A percentile compares a stretch with the other conserved stretches of the same genome.
These are phyloP conservation scores for Cordyceps javanica DNA, from an alignment of 2,329 filamentous ascomycete genomes.

Conservation along the genomic window DNA sequence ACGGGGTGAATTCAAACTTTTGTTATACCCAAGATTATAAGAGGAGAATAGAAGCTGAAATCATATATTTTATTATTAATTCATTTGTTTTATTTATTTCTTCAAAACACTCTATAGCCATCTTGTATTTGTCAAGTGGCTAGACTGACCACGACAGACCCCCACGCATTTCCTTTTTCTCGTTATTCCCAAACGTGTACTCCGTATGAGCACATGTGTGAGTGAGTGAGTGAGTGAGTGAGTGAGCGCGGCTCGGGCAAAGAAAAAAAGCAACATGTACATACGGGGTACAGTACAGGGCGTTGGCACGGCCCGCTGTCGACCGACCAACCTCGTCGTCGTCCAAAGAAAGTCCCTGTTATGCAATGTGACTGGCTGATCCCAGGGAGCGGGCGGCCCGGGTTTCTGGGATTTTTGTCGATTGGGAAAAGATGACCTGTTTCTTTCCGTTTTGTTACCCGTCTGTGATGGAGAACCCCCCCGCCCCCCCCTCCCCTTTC, in stretches of 20 bases:
- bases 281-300: no score
- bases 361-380: background rate
- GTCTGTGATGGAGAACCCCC: no score
- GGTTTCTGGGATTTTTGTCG: background rate
- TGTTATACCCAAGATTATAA: no score
- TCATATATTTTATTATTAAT: no score
- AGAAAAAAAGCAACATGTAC: background rate
- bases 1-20: no score
- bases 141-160: background rate
- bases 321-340: background rate
- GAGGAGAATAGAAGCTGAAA: no score
- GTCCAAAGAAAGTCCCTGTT: background rate
- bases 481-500: no score
- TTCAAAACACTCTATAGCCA: no score
- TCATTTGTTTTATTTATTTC: no score
- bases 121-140: background rate
- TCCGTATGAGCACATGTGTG: no score
- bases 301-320: constrained; percentile 4
- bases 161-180: background rate
- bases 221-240: no score
- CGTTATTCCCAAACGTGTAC: background rate
- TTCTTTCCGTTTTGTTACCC: background rate
- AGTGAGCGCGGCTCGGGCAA: background rate
- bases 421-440: background rate
- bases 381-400: background rate